Conservation (phyloP, 345 rosid genomes). For the Salix brachista region DNA sequence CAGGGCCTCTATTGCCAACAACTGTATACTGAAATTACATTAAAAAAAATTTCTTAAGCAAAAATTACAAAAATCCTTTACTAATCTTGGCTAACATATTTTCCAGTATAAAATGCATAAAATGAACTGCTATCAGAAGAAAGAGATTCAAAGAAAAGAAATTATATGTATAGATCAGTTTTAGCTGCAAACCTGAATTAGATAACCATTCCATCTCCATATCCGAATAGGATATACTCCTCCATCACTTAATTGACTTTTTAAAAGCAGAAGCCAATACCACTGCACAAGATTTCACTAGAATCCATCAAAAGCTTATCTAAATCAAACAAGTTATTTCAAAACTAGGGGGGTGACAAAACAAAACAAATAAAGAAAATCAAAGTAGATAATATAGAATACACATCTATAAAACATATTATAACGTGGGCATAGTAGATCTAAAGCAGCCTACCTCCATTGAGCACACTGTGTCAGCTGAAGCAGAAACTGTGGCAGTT, state of each 20-base stretch:
- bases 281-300: conserved; percentile 49
- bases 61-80: conserved; percentile 8
- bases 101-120: neutral
- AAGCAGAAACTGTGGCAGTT: conserved; percentile 59
- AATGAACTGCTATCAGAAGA: conserved; percentile 1
- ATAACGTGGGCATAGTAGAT: neutral
- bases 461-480: conserved; percentile 64
- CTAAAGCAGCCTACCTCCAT: conserved; percentile 59
- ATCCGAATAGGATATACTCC: conserved; percentile 37
- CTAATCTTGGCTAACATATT: neutral
- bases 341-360: neutral
- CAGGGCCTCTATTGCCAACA: conserved; percentile 63
- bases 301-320: conserved; percentile 12
- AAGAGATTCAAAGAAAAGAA: neutral
- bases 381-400: neutral
- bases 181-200: conserved; percentile 61
- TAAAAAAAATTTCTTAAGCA: neutral
- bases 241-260: conserved; percentile 32
- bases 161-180: conserved; percentile 1
- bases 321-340: neutral
- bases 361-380: neutral
- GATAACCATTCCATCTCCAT: conserved; percentile 85
- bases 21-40: conserved; percentile 52
- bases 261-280: conserved; percentile 68
- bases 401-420: neutral